A percentile compares a stretch with the other conserved stretches of the same genome.
These are phyloP conservation scores for Dimocarpus longan DNA, from an alignment of 345 rosid genomes.

Conservation along the genomic window DNA sequence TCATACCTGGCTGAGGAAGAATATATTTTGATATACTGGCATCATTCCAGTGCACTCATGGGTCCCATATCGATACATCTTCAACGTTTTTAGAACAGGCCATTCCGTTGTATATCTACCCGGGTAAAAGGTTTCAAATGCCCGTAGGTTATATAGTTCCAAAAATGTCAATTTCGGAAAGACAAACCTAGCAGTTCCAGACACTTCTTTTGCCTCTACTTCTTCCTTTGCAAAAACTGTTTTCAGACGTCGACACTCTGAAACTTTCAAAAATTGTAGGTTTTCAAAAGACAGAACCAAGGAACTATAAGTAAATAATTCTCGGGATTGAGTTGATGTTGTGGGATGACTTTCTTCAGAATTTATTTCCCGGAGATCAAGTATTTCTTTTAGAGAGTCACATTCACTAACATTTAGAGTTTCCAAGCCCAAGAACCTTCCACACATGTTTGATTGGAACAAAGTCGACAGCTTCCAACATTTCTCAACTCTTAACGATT, in stretches of 20 bases:
- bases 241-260: no score
- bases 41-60: no score
- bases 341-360: no score
- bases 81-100: conserved; percentile 2
- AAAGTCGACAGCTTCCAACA: no score
- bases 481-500: no score
- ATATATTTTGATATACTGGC: no score
- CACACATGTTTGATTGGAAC: no score
- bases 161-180: conserved; percentile 18
- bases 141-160: background rate
- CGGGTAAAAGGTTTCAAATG: conserved; percentile 24
- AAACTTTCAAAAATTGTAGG: no score
- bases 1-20: conserved; percentile 3
- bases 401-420: no score
- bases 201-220: background rate
- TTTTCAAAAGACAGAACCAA: background rate
- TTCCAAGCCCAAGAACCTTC: no score
- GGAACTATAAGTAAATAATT: no score
- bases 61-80: background rate
- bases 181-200: background rate
- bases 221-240: conserved; percentile 19
- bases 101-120: conserved; percentile 24
- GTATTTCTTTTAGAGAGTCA: no score
- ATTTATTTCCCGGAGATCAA: background rate
- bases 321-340: background rate